Evolutionary conservation across 2,329 filamentous ascomycete species (phyloP).

Genomic region (Thielaviopsis populi): DNA sequence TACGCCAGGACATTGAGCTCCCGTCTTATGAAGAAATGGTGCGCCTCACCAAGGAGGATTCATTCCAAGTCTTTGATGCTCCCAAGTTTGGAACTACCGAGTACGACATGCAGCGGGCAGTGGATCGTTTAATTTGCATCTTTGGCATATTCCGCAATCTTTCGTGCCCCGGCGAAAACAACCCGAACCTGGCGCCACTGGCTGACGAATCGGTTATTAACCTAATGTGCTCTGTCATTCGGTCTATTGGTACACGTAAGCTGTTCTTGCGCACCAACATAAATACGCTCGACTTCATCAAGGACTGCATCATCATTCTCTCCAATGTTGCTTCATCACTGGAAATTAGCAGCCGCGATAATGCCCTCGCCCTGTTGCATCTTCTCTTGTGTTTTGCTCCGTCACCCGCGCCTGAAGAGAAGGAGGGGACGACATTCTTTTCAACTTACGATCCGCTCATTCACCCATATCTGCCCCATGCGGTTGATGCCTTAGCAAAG

Average conservation of each 20-base stretch:
- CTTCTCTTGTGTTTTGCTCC: slow-evolving; percentile 87
- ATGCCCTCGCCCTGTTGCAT: slow-evolving; percentile 71
- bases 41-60: slow-evolving; percentile 61
- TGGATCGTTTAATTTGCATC: slow-evolving; percentile 76
- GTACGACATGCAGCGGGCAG: slow-evolving; percentile 73
- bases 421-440: slow-evolving; percentile 51
- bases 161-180: slow-evolving; percentile 53
- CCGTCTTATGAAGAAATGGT: slow-evolving; percentile 77
- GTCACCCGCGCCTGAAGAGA: slow-evolving; percentile 46
- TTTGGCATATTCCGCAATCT: slow-evolving; percentile 87
- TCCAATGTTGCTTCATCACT: slow-evolving; percentile 76
- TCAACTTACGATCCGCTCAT: slow-evolving; percentile 62
- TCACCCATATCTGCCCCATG: slow-evolving; percentile 78
- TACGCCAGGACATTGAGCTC: slow-evolving; percentile 74
- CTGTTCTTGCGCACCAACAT: slow-evolving; percentile 67
- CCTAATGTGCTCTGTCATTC: slow-evolving; percentile 68
- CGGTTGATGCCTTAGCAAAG: slow-evolving; percentile 82
- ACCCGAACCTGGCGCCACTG: slow-evolving; percentile 56
- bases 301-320: slow-evolving; percentile 75
- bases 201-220: slow-evolving; percentile 66
- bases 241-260: slow-evolving; percentile 76
- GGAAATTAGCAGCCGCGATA: slow-evolving; percentile 70
- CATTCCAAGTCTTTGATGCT: slow-evolving; percentile 54
- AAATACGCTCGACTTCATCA: slow-evolving; percentile 94
- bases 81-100: slow-evolving; percentile 59